Conservation (phyloP, 805 yeast genomes). For the Tetrapisispora pingtungensis region DNA sequence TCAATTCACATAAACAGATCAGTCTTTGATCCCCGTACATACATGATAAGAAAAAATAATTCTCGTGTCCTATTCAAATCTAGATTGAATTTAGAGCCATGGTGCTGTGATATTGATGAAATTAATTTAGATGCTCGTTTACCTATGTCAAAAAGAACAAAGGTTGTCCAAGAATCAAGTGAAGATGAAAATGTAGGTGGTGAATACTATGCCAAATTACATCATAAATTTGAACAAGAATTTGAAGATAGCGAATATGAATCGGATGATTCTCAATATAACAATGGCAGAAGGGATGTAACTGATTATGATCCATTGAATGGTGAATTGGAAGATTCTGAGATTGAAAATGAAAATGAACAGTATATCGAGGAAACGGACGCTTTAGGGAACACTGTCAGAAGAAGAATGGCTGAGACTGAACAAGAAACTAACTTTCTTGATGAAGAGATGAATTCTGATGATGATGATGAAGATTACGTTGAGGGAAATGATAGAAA, state of each 20-base stretch:
- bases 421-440: background rate
- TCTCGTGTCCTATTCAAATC: conserved; percentile 73
- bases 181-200: conserved; percentile 27
- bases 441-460: background rate
- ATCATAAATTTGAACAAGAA: conserved; percentile 25
- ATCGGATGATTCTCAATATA: conserved; percentile 3
- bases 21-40: conserved; percentile 81
- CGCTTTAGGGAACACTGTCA: conserved; percentile 26
- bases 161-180: conserved; percentile 22
- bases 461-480: conserved; percentile 6
- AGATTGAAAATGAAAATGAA: conserved; percentile 8
- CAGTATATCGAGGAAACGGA: conserved; percentile 24
- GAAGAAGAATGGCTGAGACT: conserved; percentile 3
- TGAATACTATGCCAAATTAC: conserved; percentile 25
- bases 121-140: conserved; percentile 72
- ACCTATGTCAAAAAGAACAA: conserved; percentile 57
- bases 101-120: conserved; percentile 57
- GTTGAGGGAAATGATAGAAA: conserved; percentile 8
- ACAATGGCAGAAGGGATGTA: conserved; percentile 9
- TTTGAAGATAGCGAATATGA: conserved; percentile 26
- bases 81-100: conserved; percentile 55
- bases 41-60: conserved; percentile 72
- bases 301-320: conserved; percentile 23
- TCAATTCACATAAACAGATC: conserved; percentile 87
- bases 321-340: conserved; percentile 14